A percentile compares a stretch with the other conserved stretches of the same genome.
Conservation (phyloP, 495 filamentous ascomycete species). For the Oleoguttula mirabilis region DNA sequence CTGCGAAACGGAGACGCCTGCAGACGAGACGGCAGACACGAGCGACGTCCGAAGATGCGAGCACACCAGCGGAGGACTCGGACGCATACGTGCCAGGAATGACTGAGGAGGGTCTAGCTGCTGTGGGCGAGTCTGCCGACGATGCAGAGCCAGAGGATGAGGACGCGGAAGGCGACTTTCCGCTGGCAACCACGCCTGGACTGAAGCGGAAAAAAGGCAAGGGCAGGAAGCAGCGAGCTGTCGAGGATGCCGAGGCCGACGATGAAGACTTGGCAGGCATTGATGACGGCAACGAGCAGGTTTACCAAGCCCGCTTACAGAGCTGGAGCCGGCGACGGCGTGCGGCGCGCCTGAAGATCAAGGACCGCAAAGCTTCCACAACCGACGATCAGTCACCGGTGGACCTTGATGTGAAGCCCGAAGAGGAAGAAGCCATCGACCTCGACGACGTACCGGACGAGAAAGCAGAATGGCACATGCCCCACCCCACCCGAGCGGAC, state of each 20-base stretch:
- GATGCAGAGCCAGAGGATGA: slow-evolving; percentile 33
- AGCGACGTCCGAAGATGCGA: slow-evolving; percentile 1
- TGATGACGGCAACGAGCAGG: slow-evolving; percentile 81
- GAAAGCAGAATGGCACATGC: slow-evolving; percentile 71
- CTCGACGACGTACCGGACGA: slow-evolving; percentile 20
- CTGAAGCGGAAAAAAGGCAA: slow-evolving; percentile 27
- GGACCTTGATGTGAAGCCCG: slow-evolving; percentile 11
- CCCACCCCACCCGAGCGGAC: slow-evolving; percentile 68
- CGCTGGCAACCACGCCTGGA: slow-evolving; percentile 27
- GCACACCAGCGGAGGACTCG: slow-evolving; percentile 18
- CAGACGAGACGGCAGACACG: slow-evolving; percentile 6
- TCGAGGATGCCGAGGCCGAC: slow-evolving; percentile 29
- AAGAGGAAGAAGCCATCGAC: slow-evolving; percentile 8
- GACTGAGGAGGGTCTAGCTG: slow-evolving; percentile 19
- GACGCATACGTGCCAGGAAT: slow-evolving; percentile 24
- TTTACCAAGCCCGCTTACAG: slow-evolving; percentile 65
- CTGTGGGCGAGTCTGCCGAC: slow-evolving; percentile 19
- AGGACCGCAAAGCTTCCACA: slow-evolving; percentile 4
- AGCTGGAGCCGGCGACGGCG: slow-evolving; percentile 63
- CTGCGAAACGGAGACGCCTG: slow-evolving; percentile 19
- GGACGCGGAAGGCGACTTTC: slow-evolving; percentile 36
- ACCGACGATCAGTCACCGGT: background rate
- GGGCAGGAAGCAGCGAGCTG: slow-evolving; percentile 7
- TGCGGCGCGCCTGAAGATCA: slow-evolving; percentile 45
- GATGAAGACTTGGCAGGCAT: slow-evolving; percentile 60